A percentile compares a stretch with the other conserved stretches of the same genome.
These are phyloP conservation scores for Terfezia claveryi DNA, from an alignment of 495 filamentous ascomycete species.

Conservation along the genomic window DNA sequence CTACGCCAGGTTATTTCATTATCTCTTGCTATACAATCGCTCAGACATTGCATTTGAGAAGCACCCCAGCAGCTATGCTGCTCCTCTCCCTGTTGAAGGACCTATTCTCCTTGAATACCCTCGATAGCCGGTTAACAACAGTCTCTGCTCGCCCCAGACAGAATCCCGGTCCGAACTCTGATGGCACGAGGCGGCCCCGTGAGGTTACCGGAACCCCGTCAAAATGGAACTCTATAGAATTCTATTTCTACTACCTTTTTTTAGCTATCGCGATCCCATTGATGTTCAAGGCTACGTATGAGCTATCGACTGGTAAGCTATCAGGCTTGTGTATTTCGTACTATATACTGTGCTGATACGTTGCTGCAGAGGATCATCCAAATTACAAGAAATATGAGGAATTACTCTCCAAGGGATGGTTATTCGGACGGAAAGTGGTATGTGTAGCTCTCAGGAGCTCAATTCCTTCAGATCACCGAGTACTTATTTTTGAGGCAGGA, in stretches of 20 bases:
- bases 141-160: background rate
- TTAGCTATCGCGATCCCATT: constrained; percentile 46
- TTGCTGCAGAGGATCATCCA: constrained; percentile 46
- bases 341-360: background rate
- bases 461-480: background rate
- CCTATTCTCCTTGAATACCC: constrained; percentile 67
- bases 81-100: constrained; percentile 28
- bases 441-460: constrained; percentile 14
- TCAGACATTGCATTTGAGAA: no score
- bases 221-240: constrained; percentile 73
- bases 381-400: constrained; percentile 52
- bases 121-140: constrained; percentile 76
- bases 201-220: constrained; percentile 27
- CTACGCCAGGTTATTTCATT: no score
- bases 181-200: no score
- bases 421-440: constrained; percentile 80
- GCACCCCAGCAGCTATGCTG: constrained; percentile 16
- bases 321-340: background rate
- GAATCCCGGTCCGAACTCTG: no score
- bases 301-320: constrained; percentile 61
- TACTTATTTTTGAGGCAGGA: constrained; percentile 32
- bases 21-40: no score
- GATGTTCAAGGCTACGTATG: constrained; percentile 76
- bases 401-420: constrained; percentile 65
- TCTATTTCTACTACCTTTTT: constrained; percentile 57